Base-by-base conservation (phyloP, 495 filamentous ascomycete genomes). In the Parathielavia appendiculata region DNA sequence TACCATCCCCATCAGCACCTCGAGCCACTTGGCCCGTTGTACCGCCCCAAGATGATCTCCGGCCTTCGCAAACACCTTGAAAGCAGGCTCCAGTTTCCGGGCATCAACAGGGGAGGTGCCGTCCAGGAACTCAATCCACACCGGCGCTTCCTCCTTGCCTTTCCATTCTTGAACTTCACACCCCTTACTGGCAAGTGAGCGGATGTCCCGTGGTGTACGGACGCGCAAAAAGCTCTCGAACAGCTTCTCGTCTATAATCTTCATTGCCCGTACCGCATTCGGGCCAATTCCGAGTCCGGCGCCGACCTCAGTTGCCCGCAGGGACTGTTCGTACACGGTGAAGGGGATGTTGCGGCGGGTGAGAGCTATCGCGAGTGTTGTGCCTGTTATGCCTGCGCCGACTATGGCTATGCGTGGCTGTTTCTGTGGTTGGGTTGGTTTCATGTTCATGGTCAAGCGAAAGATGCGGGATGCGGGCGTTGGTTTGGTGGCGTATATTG, bases 271-370 rank as follows among this genome's bases (percentile, higher is more conserved):
- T 6, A 78, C 70, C 8, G 83, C 75, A 64, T 87, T 87, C 36
- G 83, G 78, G 0, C 79, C 79, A 39, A 87, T 79, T 12, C 75
- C 78, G 4, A 88, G 75, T 12, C 84, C 85, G 2, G 85, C 85
- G 30, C 86, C 86, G 5, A 88, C 78, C 59, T 83, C 80, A 1
- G 70, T 69, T 40, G 85, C 80, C 0, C 61, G 60, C 6, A 64
- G 50, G 0, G 76, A 76, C 11, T 79, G 73, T 58, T 85, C 82
- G 69, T 84, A 86, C 51, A 85, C 66, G 7, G 71, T 79, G 50
- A 78, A 62, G 1, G 72, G 67, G 40, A 86, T 63, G 38, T 61
- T 52, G 20, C 67, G 62, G 32, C 64, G 61, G 19, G 75, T 63
- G 16, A 83, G 75, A 19, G 70, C 71, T 13, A 75, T 69, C 4